These are phyloP conservation scores for Claviceps arundinis DNA, from an alignment of 2,329 filamentous ascomycete species.

Conservation along the genomic window DNA sequence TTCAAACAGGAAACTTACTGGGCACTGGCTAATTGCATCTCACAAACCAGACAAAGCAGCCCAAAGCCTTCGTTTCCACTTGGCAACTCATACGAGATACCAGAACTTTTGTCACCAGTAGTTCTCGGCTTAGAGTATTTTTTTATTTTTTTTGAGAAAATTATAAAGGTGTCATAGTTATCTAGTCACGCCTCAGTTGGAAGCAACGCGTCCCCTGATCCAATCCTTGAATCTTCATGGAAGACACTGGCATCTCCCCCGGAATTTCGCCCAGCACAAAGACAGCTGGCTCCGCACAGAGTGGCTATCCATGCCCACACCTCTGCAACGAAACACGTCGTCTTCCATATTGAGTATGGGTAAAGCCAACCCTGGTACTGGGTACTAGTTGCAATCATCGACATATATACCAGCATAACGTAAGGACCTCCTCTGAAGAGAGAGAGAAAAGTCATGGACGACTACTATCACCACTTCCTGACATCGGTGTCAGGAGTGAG, in stretches of 20 bases:
- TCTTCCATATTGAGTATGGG: conserved; percentile 4
- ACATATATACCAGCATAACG: conserved; percentile 4
- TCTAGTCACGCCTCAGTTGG: neutral
- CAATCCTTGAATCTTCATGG: neutral
- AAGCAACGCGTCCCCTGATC: neutral
- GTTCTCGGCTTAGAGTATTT: too few relatives aligned
- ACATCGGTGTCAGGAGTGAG: conserved; percentile 36
- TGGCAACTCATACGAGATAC: neutral
- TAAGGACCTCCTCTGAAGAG: neutral
- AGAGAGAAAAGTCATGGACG: conserved; percentile 29
- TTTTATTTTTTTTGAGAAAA: too few relatives aligned
- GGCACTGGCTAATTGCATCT: neutral
- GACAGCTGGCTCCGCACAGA: conserved; percentile 3
- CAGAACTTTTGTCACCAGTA: neutral
- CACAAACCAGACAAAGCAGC: neutral
- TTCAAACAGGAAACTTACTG: neutral
- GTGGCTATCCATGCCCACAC: conserved; percentile 5
- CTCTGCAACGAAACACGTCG: conserved; percentile 3
- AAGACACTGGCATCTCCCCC: conserved; percentile 5
- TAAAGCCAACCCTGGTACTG: conserved; percentile 2
- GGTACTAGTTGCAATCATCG: conserved; percentile 4
- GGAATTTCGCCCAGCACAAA: conserved; percentile 3
- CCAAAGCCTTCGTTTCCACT: neutral
- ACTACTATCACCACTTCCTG: conserved; percentile 43
- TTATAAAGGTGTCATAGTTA: neutral